phyloP scores from a whole-genome alignment of 2,329 filamentous ascomycete genomes.

The Dactylonectria macrodidyma region DNA sequence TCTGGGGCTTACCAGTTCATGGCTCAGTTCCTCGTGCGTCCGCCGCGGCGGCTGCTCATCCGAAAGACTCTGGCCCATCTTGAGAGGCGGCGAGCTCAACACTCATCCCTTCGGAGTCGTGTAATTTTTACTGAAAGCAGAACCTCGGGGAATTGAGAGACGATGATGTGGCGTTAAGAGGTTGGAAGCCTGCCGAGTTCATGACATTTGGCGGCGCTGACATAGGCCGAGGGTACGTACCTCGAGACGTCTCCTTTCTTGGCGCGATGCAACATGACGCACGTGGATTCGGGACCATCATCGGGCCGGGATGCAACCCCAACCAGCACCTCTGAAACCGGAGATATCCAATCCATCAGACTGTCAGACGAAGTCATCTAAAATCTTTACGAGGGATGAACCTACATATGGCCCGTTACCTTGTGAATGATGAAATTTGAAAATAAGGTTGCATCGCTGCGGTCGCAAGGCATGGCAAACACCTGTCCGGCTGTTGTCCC shows the following conservation, averaged over 20 bases:
- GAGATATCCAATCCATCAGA: neutral
- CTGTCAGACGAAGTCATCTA: too few species aligned
- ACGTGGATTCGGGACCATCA: slow-evolving; percentile 25
- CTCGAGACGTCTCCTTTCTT: slow-evolving; percentile 30
- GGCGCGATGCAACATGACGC: slow-evolving; percentile 13
- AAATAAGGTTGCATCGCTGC: too few species aligned
- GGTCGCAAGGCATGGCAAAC: too few species aligned
- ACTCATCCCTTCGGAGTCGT: slow-evolving; percentile 41
- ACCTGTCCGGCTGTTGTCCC: too few species aligned
- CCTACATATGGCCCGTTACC: too few species aligned
- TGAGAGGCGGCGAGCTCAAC: slow-evolving; percentile 41
- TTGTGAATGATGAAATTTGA: too few species aligned
- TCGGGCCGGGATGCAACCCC: slow-evolving; percentile 25
- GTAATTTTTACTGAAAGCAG: neutral
- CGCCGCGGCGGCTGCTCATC: slow-evolving; percentile 59
- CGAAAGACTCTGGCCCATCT: slow-evolving; percentile 69
- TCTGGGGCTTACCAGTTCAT: slow-evolving; percentile 62
- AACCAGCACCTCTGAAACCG: neutral
- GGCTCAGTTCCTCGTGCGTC: slow-evolving; percentile 67
- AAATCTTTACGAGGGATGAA: too few species aligned
- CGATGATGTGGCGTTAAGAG: slow-evolving; percentile 34
- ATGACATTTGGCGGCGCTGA: slow-evolving; percentile 46
- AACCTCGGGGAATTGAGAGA: slow-evolving; percentile 14
- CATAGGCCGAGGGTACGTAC: slow-evolving; percentile 42
- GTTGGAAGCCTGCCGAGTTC: slow-evolving; percentile 39